Base-by-base conservation (phyloP, 495 filamentous ascomycete species). In the Penicillium ochrochloron region DNA sequence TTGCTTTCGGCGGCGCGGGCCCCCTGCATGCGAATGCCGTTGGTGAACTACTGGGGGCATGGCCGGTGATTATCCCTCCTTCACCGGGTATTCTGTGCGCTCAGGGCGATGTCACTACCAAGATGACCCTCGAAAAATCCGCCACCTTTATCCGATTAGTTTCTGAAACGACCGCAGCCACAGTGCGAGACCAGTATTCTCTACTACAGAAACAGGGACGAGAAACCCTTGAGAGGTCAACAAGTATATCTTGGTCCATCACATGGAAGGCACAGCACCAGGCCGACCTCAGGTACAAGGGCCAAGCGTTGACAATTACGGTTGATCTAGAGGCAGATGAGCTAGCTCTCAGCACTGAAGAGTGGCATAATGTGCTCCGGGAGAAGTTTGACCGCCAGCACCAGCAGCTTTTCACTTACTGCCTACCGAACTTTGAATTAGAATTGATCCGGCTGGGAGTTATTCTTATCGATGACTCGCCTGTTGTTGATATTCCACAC, bases 1-100 rank as follows among this genome's bases (percentile, higher is more conserved):
- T 84, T 5, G 81, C 81, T 0, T 83, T 83, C 62, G 82, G 82
- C 11, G 82, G 82, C 48, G 82, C 81, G n/a, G 82, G 82, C 6
- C 82, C 82, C 23, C 62, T 83, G 9, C 80, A 82, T 66, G 82
- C 79, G 0, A 83, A 83, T 56, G 74, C 79, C 7, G 68, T 84
- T 2, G 82, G 81, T 8, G 75, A 82, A 63, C 74, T 84, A 1
- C 70, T 84, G 0, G 79, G 80, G 0, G 78, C 80, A 7, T 84
- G 78, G 76, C 80, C 81, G 2, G 80, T 84, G 17, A 84, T 84
- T 57, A 73, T 84, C 2, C 82, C 82, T 21, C 80, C 80, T 1
- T 80, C 80, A 0, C 82, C 82, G 11, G 82, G 81, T 7, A 82
- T 79, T 25, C 71, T 84, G 0, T 84, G 82, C 60, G 81, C 82